Conservation (phyloP, 805 yeast species). For the Starmerella apicola region DNA sequence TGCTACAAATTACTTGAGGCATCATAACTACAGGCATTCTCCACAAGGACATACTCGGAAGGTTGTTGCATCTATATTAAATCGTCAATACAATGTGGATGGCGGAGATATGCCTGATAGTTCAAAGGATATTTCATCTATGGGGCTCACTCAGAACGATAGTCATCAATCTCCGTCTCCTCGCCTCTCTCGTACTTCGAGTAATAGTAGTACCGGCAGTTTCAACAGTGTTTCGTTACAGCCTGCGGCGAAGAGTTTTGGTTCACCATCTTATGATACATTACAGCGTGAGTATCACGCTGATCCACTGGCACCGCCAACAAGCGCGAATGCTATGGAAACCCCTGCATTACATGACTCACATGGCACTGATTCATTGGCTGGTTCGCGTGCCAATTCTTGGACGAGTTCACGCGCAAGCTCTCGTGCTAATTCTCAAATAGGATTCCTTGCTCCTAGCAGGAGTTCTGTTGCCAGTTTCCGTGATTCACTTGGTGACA, state of each 20-base stretch:
- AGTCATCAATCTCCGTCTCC: not conserved
- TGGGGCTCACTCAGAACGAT: not conserved
- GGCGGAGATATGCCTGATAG: not conserved
- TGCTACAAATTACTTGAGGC: slow-evolving; percentile 26
- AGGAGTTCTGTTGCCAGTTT: slow-evolving; percentile 6
- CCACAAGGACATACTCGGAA: slow-evolving; percentile 24
- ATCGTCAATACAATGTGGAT: slow-evolving; percentile 23
- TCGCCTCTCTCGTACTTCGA: not conserved
- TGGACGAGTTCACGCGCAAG: not conserved
- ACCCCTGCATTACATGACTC: not conserved
- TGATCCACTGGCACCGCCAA: not conserved
- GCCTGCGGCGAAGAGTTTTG: too few relatives aligned
- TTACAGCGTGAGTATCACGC: not conserved
- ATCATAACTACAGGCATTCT: slow-evolving; percentile 30
- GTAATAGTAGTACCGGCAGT: not conserved
- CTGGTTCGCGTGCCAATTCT: slow-evolving; percentile 2
- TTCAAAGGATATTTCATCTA: too few relatives aligned
- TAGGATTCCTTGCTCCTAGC: slow-evolving; percentile 4
- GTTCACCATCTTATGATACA: too few relatives aligned
- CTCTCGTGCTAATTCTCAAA: slow-evolving; percentile 10
- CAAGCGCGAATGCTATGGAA: not conserved
- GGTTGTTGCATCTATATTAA: slow-evolving; percentile 24
- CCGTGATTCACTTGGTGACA: slow-evolving; percentile 24
- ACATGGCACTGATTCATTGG: not conserved
- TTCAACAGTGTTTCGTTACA: not conserved